Evolutionary conservation across 495 filamentous ascomycete species (phyloP), one percentile per base, ranked within the genome.

Genomic region (Trichodelitschia bisporula): DNA sequence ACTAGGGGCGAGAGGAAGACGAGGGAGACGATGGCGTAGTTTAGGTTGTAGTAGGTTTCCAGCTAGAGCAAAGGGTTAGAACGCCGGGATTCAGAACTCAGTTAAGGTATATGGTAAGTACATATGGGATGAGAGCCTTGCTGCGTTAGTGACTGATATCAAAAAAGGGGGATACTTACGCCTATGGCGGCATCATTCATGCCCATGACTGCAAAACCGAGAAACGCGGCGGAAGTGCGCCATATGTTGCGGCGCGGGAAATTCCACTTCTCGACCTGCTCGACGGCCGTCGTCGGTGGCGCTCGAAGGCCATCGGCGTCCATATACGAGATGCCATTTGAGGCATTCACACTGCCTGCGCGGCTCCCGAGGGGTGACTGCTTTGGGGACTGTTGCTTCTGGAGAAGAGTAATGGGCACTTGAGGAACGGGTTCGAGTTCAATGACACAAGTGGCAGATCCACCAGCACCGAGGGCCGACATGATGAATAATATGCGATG

Each of bases 111-210:
- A 12, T 8, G 21, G 21, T 8, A 8, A 8, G 12, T 24, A 24
- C 19, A 10, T 27, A 21, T 10, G 9, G 21, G 8, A 8, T 29
- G 5, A 29, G 26, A 29, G 6, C 26, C 14, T 29, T 6, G 6
- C 8, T 12, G 23, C 4, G 24, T 18, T 25, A 24, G 3, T 17
- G 18, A 4, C 36, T 15, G 18, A 20, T 21, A 38, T 10, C 14
- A 19, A n/a, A 13, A 44, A 11, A 26, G 4, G 31, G 16, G 8
- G 8, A 2, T 26, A 49, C 67, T 57, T 52, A 77, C 75, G 26
- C 78, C 78, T 39, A 72, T 73, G 1, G 73, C 72, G 13, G 70
- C 73, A 55, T 91, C 80, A 46, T 78, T 86, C 41, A 66, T 59
- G 4, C 80, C 80, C 65, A 86, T 70, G 3, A 77, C 62, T 10